Evolutionary conservation across 192 early-diverging fungal genomes (phyloP).

Genomic region (Linnemannia zychae): DNA sequence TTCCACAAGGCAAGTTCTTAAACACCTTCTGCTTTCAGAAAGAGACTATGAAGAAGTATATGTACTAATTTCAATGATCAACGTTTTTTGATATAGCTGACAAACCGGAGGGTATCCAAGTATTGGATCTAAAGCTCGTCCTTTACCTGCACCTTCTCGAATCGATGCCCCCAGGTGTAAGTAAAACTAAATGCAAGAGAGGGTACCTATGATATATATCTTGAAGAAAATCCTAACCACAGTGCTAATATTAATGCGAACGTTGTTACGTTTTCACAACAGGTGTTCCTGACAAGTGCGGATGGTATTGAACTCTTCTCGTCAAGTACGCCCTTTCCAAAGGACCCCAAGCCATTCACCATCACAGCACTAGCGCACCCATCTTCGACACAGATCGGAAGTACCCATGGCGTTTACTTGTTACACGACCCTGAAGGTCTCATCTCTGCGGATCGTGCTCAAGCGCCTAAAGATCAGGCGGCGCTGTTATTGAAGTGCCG

Average conservation of each 20-base stretch:
- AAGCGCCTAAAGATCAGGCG: slow-evolving; percentile 21
- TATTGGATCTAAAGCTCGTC: slow-evolving; percentile 33
- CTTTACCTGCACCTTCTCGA: slow-evolving; percentile 30
- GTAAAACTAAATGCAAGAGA: too few species aligned
- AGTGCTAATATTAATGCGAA: neutral
- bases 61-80: neutral
- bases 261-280: neutral
- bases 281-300: slow-evolving; percentile 54
- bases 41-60: too few species aligned
- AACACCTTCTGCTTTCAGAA: neutral
- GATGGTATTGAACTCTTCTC: slow-evolving; percentile 52
- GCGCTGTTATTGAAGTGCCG: slow-evolving; percentile 39
- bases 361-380: slow-evolving; percentile 58
- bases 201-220: neutral
- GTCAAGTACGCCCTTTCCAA: slow-evolving; percentile 30
- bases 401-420: slow-evolving; percentile 58
- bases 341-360: slow-evolving; percentile 28
- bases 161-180: slow-evolving; percentile 47
- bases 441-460: slow-evolving; percentile 11
- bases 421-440: slow-evolving; percentile 35
- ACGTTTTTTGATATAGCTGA: neutral
- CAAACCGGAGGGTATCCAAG: slow-evolving; percentile 24
- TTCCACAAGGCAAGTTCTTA: slow-evolving; percentile 38
- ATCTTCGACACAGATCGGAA: slow-evolving; percentile 50
- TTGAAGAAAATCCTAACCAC: too few species aligned